Percentiles rank a stretch among this genome's conserved stretches.
Evolutionary conservation across 495 filamentous ascomycete species (phyloP).

Genomic region (Aspergillus nanangensis): DNA sequence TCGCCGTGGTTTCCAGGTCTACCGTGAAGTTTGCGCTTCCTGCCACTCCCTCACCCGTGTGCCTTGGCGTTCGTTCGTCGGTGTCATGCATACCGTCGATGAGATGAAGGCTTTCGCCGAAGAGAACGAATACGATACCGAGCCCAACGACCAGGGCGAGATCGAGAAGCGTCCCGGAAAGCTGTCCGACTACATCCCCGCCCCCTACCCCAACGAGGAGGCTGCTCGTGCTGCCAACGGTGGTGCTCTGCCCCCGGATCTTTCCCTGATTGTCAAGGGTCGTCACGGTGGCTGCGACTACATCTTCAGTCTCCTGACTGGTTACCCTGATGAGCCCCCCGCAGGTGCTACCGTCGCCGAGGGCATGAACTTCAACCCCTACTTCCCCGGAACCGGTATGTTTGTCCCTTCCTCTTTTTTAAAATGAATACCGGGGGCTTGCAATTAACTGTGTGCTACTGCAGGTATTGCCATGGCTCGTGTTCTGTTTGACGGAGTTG

Average conservation of each 20-base stretch:
- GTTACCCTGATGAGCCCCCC: slow-evolving; percentile 95
- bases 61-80: slow-evolving; percentile 90
- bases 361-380: slow-evolving; percentile 99
- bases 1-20: slow-evolving; percentile 99
- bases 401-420: slow-evolving; percentile 3
- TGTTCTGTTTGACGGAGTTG: slow-evolving; percentile 94
- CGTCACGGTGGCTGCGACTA: slow-evolving; percentile 98
- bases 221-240: slow-evolving; percentile 97
- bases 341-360: slow-evolving; percentile 74
- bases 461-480: slow-evolving; percentile 94
- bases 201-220: slow-evolving; percentile 97
- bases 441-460: neutral
- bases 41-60: slow-evolving; percentile 96
- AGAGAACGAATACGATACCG: slow-evolving; percentile 96
- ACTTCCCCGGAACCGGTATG: slow-evolving; percentile 93
- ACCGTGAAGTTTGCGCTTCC: slow-evolving; percentile 95
- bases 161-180: slow-evolving; percentile 98
- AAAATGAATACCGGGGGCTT: slow-evolving; percentile 16
- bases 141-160: slow-evolving; percentile 96
- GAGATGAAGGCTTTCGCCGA: slow-evolving; percentile 97
- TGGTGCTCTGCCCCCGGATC: slow-evolving; percentile 94
- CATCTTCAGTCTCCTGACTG: slow-evolving; percentile 95
- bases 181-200: slow-evolving; percentile 92
- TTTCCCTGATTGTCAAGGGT: slow-evolving; percentile 95
- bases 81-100: slow-evolving; percentile 87